A percentile compares a stretch with the other conserved stretches of the same genome.
Conservation (phyloP, 163 green algal genomes). For the Chlorella variabilis region DNA sequence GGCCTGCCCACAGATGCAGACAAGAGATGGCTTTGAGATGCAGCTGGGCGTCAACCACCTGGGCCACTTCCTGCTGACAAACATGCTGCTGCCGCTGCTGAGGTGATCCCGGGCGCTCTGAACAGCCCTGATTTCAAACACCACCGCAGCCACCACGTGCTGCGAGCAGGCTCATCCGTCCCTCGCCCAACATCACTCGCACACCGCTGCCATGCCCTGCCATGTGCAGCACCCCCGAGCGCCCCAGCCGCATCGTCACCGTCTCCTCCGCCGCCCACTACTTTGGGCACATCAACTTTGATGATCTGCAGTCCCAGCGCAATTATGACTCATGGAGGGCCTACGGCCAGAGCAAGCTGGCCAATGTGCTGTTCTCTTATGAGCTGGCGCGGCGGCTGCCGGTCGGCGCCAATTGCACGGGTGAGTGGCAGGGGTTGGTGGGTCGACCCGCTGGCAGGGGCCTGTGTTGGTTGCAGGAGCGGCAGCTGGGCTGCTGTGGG, state of each 20-base stretch:
- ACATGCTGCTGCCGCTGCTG: constrained; percentile 60
- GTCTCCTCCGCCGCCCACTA: constrained; percentile 75
- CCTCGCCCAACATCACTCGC: too few relatives aligned
- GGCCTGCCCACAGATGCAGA: constrained; percentile 69
- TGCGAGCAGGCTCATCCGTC: too few relatives aligned
- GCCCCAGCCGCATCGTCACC: constrained; percentile 81
- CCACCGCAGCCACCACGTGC: neutral
- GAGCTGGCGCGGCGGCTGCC: constrained; percentile 75
- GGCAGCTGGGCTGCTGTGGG: too few relatives aligned
- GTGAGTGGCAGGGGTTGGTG: constrained; percentile 3
- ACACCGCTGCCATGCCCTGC: neutral
- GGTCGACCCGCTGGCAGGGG: too few relatives aligned
- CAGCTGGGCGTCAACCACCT: constrained; percentile 75
- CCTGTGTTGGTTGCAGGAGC: too few relatives aligned
- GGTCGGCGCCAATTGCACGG: constrained; percentile 18
- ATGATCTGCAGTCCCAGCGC: constrained; percentile 66
- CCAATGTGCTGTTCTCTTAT: constrained; percentile 94
- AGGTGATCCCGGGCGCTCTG: neutral
- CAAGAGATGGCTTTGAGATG: constrained; percentile 73
- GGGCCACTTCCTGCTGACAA: constrained; percentile 73
- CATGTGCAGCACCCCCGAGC: constrained; percentile 31
- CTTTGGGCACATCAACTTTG: constrained; percentile 78
- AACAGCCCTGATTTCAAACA: neutral
- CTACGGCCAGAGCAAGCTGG: constrained; percentile 91
- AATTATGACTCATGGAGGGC: constrained; percentile 67